A percentile compares a stretch with the other conserved stretches of the same genome.
These are phyloP conservation scores for Chlorophyllum brunneum DNA, from an alignment of 768 basidiomycete species.

Conservation along the genomic window DNA sequence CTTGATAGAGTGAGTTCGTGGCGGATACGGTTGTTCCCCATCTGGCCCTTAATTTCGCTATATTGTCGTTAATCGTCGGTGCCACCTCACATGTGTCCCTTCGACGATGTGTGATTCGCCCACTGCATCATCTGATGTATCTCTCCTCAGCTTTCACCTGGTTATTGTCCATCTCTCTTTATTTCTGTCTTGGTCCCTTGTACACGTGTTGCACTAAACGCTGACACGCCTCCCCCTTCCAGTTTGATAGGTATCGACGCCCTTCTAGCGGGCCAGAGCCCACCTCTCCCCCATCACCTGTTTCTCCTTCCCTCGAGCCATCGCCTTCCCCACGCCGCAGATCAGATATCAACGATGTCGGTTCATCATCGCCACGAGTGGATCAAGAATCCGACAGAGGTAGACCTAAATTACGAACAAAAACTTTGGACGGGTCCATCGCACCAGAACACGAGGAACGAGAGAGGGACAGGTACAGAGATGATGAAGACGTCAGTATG, in stretches of 20 bases:
- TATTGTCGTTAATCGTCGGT: no score
- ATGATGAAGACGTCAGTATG: slow-evolving; percentile 14
- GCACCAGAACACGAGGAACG: slow-evolving; percentile 12
- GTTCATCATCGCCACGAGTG: slow-evolving; percentile 8
- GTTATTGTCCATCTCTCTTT: neutral
- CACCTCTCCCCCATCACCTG: slow-evolving; percentile 13
- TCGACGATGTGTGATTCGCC: no score
- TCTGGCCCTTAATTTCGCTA: no score
- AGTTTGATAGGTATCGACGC: slow-evolving; percentile 51
- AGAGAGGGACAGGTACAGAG: no score
- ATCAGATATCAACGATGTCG: neutral
- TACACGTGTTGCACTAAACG: neutral
- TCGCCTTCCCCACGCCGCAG: slow-evolving; percentile 8
- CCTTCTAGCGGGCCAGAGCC: slow-evolving; percentile 27
- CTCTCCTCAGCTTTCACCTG: neutral
- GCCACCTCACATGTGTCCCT: no score
- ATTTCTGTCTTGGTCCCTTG: neutral
- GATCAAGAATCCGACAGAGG: slow-evolving; percentile 16
- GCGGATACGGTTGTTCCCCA: neutral
- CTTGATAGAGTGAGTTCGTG: slow-evolving; percentile 67
- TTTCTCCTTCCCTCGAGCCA: no score
- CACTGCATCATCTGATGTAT: no score
- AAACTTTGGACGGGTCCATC: slow-evolving; percentile 19
- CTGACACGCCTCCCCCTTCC: neutral
- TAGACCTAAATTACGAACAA: slow-evolving; percentile 22